Percentiles rank a stretch among this genome's conserved stretches.
Evolutionary conservation across 352 stramenopile genomes (phyloP).

Genomic region (Globisporangium takayamanum): DNA sequence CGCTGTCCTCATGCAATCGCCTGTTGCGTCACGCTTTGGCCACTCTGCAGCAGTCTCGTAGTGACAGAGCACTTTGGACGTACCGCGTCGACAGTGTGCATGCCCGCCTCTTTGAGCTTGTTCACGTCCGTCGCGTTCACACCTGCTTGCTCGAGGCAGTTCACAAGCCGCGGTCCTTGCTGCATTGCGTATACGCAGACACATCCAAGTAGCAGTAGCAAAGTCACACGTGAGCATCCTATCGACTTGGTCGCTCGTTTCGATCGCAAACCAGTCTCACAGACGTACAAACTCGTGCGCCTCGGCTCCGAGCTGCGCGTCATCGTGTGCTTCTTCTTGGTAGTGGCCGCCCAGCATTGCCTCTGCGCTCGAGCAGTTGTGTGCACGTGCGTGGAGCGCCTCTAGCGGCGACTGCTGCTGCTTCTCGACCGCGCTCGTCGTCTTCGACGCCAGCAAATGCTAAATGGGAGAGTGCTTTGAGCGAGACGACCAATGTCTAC

Average conservation of each 20-base stretch:
- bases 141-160: conserved; percentile 93
- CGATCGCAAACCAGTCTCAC: neutral
- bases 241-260: neutral
- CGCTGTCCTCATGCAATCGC: too few relatives aligned
- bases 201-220: conserved; percentile 3
- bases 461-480: neutral
- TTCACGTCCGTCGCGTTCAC: conserved; percentile 97
- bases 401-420: neutral
- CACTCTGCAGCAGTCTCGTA: neutral
- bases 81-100: conserved; percentile 97
- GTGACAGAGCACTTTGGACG: neutral
- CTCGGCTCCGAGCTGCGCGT: conserved; percentile 8
- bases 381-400: neutral
- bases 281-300: conserved; percentile 17
- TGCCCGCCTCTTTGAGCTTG: conserved; percentile 96
- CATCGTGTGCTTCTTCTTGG: conserved; percentile 15
- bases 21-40: neutral
- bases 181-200: conserved; percentile 6
- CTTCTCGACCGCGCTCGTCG: neutral
- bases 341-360: conserved; percentile 15
- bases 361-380: too few relatives aligned
- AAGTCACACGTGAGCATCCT: conserved; percentile 2
- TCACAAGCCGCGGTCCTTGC: conserved; percentile 82
- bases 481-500: too few relatives aligned
- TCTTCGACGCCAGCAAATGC: neutral